Evolutionary conservation across 1,284 basidiomycete species (phyloP), one percentile per base, ranked within the genome.

Genomic region (Amylostereum chailletii): DNA sequence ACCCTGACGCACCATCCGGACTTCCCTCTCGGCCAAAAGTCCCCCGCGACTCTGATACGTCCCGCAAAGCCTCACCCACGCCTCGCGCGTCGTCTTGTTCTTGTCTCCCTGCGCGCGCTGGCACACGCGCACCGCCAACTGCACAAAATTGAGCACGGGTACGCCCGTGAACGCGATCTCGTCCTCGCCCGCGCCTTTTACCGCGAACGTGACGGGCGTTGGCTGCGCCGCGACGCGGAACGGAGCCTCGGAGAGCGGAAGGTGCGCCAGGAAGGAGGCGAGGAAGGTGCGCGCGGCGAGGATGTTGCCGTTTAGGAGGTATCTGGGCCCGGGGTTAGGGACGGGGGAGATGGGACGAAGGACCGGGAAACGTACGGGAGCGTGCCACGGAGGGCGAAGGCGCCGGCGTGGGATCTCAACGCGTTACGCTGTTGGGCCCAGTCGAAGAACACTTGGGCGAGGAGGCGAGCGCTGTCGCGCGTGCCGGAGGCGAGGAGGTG

Each of bases 251-350:
- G 70, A 62, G 51, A 66, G 55, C 53, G 80, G 67, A 40, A 84
- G 65, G 60, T 79, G 77, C 42, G 83, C 74, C 50, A 86, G 72
- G 63, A 89, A 91, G 49, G 83, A 78, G 11, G 75, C 73, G 62
- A 94, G 82, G 72, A 95, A 94, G 9, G 86, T 80, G 26, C 83
- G 80, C 3, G 93, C 89, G 5, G 89, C 89, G 27, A 91, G 78
- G 59, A 96, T 83, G 58, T 91, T 91, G 8, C 90, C 90, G 49
- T 91, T 86, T 54, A 83, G 79, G n/a, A 96, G 74, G 66, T 87
- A 92, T 49, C 89, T 90, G 60, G 27, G 36, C 5, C 4, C 45
- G 30, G 36, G 30, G 47, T 51, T 51, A 47, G 34, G 45, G 34
- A 46, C 30, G 47, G 51, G 32, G 49, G 36, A 33, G 43, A 32